Conservation (phyloP, 2,329 filamentous ascomycete species). For the Neonectria hederae region DNA sequence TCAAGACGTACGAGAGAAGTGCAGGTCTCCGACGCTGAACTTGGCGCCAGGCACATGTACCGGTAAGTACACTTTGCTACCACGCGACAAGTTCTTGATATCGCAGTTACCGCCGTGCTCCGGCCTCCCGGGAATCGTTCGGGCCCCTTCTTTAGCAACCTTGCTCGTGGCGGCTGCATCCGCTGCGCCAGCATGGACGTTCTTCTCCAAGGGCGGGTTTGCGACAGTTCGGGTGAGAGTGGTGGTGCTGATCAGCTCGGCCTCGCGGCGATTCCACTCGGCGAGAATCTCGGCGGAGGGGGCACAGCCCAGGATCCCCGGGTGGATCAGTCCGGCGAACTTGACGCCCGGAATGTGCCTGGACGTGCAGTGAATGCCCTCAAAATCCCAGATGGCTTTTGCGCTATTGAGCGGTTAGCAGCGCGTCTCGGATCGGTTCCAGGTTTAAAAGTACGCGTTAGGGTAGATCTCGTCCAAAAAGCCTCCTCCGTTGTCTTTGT, state of each 20-base stretch:
- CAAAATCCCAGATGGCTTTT: constrained; percentile 69
- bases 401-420: constrained; percentile 42
- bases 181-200: constrained; percentile 76
- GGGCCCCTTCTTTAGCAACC: constrained; percentile 79
- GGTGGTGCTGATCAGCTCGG: constrained; percentile 76
- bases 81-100: constrained; percentile 85
- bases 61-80: constrained; percentile 85
- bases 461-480: constrained; percentile 91
- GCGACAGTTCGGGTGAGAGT: constrained; percentile 78
- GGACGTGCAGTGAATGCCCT: constrained; percentile 76
- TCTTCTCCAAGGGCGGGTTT: constrained; percentile 76
- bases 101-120: constrained; percentile 93
- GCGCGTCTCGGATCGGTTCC: too few relatives aligned
- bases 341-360: constrained; percentile 88
- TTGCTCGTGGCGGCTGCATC: constrained; percentile 67
- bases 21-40: constrained; percentile 88
- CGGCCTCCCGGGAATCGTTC: constrained; percentile 85
- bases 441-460: constrained; percentile 67
- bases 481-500: constrained; percentile 83
- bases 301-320: constrained; percentile 89
- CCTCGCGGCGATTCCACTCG: constrained; percentile 86
- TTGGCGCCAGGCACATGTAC: constrained; percentile 89
- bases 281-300: constrained; percentile 80
- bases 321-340: constrained; percentile 90
- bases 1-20: constrained; percentile 70